Evolutionary conservation across 2,329 filamentous ascomycete species (phyloP), one percentile per base, ranked within the genome.

Genomic region (Salinomyces thailandicus): DNA sequence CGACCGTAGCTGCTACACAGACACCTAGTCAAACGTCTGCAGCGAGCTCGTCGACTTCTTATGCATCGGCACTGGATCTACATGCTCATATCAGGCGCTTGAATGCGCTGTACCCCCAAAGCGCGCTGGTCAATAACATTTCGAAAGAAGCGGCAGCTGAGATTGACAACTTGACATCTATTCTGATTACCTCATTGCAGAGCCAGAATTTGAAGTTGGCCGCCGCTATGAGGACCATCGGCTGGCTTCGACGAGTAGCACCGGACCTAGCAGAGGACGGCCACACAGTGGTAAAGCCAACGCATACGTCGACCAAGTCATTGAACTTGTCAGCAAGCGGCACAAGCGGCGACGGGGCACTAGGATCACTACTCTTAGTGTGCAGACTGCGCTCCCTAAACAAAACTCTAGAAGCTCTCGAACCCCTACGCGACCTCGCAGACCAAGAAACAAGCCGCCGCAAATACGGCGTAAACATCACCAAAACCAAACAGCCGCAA

Each of bases 61-160:
- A 95, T 64, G 80, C 86, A 2, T 84, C 85, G 0, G 87, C 87
- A 0, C 69, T 98, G 20, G 91, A 98, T 59, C 71, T 98, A 2
- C 82, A 93, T 55, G 81, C 84, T n/a, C 91, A 96, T 57, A 91
- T 95, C 55, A 84, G 85, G 49, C 77, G 91, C 5, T 69, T 98
- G 5, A 78, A 86, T 42, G 76, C 78, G 0, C 67, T 96, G 18
- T 93, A 95, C 56, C 82, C 87, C 0, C 69, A 79, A 35, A 94
- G 86, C 0, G 66, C 73, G 0, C 67, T 96, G 29, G 73, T 96
- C 17, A 69, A 69, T 13, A 79, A 81, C 16, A 79, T 96, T 14
- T 71, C 78, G 7, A 57, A 63, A 2, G 85, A 95, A 57, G 84
- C 89, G 7, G 85, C 94, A 50, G 77, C 77, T 36, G 84, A 85